A percentile compares a stretch with the other conserved stretches of the same genome.
Conservation (phyloP, 495 filamentous ascomycete genomes). For the Xylaria longipes region DNA sequence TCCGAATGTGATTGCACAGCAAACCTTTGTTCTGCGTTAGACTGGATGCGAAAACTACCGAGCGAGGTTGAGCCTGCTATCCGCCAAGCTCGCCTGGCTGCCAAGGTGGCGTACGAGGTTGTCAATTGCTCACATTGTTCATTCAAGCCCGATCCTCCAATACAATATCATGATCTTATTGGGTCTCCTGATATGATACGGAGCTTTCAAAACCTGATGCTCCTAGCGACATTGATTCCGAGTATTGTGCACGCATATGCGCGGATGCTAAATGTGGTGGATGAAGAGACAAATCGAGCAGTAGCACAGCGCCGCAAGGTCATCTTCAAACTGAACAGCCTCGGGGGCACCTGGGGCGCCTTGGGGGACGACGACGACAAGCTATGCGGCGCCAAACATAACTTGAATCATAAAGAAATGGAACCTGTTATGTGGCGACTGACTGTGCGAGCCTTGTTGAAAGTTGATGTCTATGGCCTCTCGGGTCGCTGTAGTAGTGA, state of each 20-base stretch:
- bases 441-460: conserved; percentile 56
- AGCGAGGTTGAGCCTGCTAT: conserved; percentile 52
- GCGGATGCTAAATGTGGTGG: conserved; percentile 52
- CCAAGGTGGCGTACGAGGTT: conserved; percentile 61
- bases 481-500: conserved; percentile 30
- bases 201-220: conserved; percentile 68
- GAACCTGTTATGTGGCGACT: conserved; percentile 57
- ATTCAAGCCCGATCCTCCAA: conserved; percentile 39
- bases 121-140: conserved; percentile 66
- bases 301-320: conserved; percentile 46
- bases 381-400: conserved; percentile 31
- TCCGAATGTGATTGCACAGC: conserved; percentile 43
- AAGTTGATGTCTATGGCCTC: conserved; percentile 60
- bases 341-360: conserved; percentile 55
- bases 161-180: neutral
- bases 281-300: conserved; percentile 49
- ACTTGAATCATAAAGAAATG: conserved; percentile 43
- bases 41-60: conserved; percentile 54
- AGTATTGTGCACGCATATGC: conserved; percentile 66
- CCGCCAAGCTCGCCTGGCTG: conserved; percentile 62
- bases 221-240: conserved; percentile 68
- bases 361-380: conserved; percentile 23
- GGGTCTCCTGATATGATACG: conserved; percentile 34
- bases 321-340: conserved; percentile 48
- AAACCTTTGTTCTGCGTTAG: conserved; percentile 52